Base-by-base conservation (phyloP, 1,284 basidiomycete genomes). In the Pholiota adiposa region DNA sequence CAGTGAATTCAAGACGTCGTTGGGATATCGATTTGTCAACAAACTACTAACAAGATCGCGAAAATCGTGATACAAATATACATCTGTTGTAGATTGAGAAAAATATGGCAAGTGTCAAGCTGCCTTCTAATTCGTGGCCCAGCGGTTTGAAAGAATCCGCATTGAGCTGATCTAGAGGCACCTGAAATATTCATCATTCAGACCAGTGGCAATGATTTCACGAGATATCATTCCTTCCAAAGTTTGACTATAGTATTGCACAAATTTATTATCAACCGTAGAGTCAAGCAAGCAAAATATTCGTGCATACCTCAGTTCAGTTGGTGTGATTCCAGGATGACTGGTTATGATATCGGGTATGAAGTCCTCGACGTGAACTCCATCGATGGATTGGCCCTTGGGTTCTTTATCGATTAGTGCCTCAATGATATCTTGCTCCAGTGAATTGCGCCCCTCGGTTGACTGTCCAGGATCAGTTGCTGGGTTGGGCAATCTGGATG, bases 361-460 rank as follows among this genome's bases (percentile, higher is more conserved):
- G 21, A 56, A 56, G 3, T 41, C 27, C n/a, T 3, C 27, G 12
- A 56, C 25, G 12, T 56, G 44, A 11, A 56, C 54, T 46, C 54
- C 54, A 38, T 14, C n/a, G n/a, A n/a, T 25, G 9, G 25, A 19
- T 36, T 52, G 27, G 8, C 36, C 25, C 18, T 51, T 41, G 14
- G 38, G 33, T 36, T 50, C 31, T 31, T 58, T 36, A 16, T 58
- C 51, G 29, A 29, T 31, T 3, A 58, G 27, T 11, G 40, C 46
- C 14, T 33, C 12, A 12, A 52, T 7, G n/a, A 58, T 38, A 31
- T 46, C 56, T 18, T 41, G 40, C 31, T 51, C 29, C 4, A 52
- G 41, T 19, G 29, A 14, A 5, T n/a, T n/a, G n/a, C 25, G 29
- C 1, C 21, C 46, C n/a, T 46, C 7, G 14, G 5, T 51, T 19